Conservation (phyloP, 192 early-diverging fungal species). For the Entomortierella lignicola region DNA sequence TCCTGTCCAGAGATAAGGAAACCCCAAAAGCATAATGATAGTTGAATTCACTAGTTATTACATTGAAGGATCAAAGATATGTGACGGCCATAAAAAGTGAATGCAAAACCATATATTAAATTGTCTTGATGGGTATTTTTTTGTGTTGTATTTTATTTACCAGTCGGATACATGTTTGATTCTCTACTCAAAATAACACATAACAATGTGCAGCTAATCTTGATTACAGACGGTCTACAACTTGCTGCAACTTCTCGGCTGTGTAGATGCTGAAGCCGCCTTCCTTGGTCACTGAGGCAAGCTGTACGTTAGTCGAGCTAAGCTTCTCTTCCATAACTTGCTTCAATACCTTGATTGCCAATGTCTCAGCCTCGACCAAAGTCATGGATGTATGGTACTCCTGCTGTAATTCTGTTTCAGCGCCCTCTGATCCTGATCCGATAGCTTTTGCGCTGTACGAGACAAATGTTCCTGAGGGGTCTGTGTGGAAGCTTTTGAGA, state of each 20-base stretch:
- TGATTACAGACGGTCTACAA: conserved; percentile 71
- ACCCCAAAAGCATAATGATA: not conserved
- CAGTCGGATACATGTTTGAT: not conserved
- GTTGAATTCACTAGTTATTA: too few relatives aligned
- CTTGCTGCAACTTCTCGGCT: conserved; percentile 82
- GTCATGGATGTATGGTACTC: conserved; percentile 93
- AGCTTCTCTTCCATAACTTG: conserved; percentile 99
- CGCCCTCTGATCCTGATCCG: conserved; percentile 98
- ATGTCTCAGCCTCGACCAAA: conserved; percentile 85
- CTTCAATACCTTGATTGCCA: conserved; percentile 97
- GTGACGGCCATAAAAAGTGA: too few relatives aligned
- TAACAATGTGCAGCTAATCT: too few relatives aligned
- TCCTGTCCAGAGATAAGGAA: conserved; percentile 27
- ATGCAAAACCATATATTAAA: not conserved
- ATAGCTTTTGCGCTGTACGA: conserved; percentile 98
- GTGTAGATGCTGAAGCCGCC: conserved; percentile 84
- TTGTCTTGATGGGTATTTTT: not conserved
- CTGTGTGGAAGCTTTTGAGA: conserved; percentile 83
- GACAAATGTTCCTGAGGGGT: conserved; percentile 98
- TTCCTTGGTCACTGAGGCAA: conserved; percentile 87
- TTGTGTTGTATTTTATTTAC: not conserved
- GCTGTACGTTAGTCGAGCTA: conserved; percentile 93
- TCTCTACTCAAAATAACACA: conserved; percentile 47
- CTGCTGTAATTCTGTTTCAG: conserved; percentile 97
- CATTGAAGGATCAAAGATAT: too few relatives aligned